Percentiles rank a stretch among this genome's conserved stretches.
Conservation (phyloP, 768 basidiomycete species). For the Podaxis sp. region DNA sequence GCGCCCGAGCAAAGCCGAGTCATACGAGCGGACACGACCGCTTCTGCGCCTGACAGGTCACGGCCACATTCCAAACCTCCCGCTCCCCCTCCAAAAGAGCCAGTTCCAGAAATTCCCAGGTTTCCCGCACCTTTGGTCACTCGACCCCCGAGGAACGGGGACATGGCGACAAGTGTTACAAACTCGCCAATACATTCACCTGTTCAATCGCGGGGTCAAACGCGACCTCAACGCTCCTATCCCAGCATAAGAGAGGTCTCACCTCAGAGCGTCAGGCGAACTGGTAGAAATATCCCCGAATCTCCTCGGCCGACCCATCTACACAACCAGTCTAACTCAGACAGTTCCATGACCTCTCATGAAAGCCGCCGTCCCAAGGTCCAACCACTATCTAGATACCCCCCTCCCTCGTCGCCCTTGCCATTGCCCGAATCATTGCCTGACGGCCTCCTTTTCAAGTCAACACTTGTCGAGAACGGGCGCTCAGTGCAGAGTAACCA, state of each 20-base stretch:
- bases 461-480: neutral
- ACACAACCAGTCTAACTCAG: neutral
- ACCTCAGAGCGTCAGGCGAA: neutral
- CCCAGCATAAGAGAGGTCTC: no score
- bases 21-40: neutral
- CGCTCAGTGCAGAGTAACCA: neutral
- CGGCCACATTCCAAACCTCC: neutral
- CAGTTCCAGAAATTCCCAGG: slow-evolving; percentile 1
- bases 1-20: neutral
- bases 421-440: neutral
- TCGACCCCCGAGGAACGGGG: neutral
- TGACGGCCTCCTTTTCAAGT: neutral
- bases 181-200: neutral
- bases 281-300: neutral
- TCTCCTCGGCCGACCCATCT: neutral
- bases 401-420: neutral
- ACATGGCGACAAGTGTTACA: neutral
- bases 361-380: neutral
- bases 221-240: neutral
- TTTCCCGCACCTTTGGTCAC: neutral
- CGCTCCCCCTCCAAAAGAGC: neutral
- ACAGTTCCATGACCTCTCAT: neutral
- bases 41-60: neutral
- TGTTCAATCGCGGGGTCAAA: neutral
- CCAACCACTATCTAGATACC: neutral